phyloP scores from a whole-genome alignment of 2,329 filamentous ascomycete species.

The Aspergillus phoenicis region DNA sequence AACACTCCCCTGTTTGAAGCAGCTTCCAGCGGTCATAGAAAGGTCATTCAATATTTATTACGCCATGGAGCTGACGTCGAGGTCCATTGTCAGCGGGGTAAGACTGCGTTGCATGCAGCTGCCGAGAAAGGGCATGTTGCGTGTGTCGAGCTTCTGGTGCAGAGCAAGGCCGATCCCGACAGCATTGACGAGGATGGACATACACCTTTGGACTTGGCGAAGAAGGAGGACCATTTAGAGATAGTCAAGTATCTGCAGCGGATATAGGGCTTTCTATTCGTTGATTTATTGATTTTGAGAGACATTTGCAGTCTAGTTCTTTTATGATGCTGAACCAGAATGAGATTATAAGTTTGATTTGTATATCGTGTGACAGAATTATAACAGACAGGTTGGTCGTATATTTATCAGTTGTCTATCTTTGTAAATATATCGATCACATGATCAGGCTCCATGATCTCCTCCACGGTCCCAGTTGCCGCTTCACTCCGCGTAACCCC shows the following conservation, averaged over 20 bases:
- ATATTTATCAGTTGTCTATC: too few species aligned
- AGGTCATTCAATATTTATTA: not conserved
- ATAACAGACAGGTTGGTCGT: too few species aligned
- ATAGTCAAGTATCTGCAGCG: not conserved
- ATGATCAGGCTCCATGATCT: too few species aligned
- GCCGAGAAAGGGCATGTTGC: not conserved
- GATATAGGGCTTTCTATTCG: not conserved
- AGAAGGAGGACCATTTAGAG: not conserved
- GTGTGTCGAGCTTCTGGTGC: not conserved
- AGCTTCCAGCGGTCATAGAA: not conserved
- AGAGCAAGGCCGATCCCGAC: not conserved
- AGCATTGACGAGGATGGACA: not conserved
- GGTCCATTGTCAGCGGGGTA: not conserved
- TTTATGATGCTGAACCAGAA: not conserved
- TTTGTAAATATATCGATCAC: too few species aligned
- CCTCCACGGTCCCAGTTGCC: too few species aligned
- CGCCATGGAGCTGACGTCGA: not conserved
- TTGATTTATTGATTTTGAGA: not conserved
- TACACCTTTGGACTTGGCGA: not conserved
- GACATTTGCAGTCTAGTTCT: not conserved
- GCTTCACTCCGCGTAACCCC: too few species aligned
- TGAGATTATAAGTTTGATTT: not conserved
- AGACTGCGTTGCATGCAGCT: conserved; percentile 1
- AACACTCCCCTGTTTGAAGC: not conserved
- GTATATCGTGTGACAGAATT: too few species aligned